phyloP scores from a whole-genome alignment of 1,139 yeast genomes.

The Nakaseomyces delphensis region DNA sequence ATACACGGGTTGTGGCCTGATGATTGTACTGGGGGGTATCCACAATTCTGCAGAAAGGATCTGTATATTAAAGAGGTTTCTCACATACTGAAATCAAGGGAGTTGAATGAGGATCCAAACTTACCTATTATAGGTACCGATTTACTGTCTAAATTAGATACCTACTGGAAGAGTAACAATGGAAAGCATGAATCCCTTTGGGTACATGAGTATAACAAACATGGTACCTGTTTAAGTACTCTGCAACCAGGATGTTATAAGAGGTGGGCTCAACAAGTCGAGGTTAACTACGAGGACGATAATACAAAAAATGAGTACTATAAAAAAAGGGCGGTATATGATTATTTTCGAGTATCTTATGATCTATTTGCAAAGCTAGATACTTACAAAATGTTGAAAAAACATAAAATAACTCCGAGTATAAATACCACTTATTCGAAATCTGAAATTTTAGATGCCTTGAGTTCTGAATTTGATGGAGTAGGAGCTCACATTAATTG shows the following conservation, averaged over 20 bases:
- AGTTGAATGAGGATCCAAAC: slow-evolving; percentile 26
- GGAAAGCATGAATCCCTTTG: slow-evolving; percentile 73
- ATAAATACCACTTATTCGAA: slow-evolving; percentile 52
- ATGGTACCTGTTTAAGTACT: slow-evolving; percentile 86
- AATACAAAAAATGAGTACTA: slow-evolving; percentile 13
- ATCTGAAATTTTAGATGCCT: slow-evolving; percentile 55
- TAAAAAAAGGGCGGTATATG: slow-evolving; percentile 56
- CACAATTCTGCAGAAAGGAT: slow-evolving; percentile 64
- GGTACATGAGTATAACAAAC: slow-evolving; percentile 93
- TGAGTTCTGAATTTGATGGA: slow-evolving; percentile 49
- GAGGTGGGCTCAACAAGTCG: slow-evolving; percentile 20
- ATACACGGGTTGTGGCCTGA: slow-evolving; percentile 86
- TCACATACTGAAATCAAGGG: slow-evolving; percentile 38
- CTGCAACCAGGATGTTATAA: slow-evolving; percentile 62
- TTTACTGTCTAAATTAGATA: slow-evolving; percentile 49
- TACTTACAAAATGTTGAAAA: slow-evolving; percentile 57
- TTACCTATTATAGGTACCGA: slow-evolving; percentile 39
- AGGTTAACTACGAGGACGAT: slow-evolving; percentile 8
- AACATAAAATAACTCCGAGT: slow-evolving; percentile 65
- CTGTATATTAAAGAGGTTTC: slow-evolving; percentile 51
- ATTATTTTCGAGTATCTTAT: slow-evolving; percentile 63
- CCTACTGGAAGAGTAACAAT: slow-evolving; percentile 68
- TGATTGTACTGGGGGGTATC: slow-evolving; percentile 64
- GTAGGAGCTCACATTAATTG: slow-evolving; percentile 64
- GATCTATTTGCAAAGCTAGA: slow-evolving; percentile 56